phyloP scores from a whole-genome alignment of 2,329 filamentous ascomycete species.

The Calonectria hongkongensis region DNA sequence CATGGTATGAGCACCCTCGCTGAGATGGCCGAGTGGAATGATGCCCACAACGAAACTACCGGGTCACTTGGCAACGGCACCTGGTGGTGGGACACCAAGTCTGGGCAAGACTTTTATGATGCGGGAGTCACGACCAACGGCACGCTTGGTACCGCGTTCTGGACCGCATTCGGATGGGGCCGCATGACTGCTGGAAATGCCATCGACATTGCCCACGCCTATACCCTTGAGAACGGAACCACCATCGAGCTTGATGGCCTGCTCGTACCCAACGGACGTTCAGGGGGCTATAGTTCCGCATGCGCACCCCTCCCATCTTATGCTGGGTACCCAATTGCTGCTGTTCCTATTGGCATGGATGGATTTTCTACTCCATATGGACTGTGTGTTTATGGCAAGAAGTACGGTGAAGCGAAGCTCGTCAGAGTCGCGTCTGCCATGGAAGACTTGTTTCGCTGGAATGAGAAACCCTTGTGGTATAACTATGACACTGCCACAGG shows the following conservation, averaged over 20 bases:
- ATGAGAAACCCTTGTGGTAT: slow-evolving; percentile 19
- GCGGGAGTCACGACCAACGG: slow-evolving; percentile 30
- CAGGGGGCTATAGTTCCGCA: slow-evolving; percentile 13
- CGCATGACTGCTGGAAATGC: slow-evolving; percentile 24
- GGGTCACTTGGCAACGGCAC: slow-evolving; percentile 44
- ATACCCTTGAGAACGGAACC: slow-evolving; percentile 26
- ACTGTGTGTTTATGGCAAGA: slow-evolving; percentile 32
- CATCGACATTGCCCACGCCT: slow-evolving; percentile 18
- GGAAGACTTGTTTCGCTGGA: slow-evolving; percentile 37
- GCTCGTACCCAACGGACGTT: slow-evolving; percentile 25
- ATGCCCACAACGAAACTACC: slow-evolving; percentile 43
- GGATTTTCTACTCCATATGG: slow-evolving; percentile 26
- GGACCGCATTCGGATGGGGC: slow-evolving; percentile 36
- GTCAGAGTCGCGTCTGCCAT: slow-evolving; percentile 36
- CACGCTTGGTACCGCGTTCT: slow-evolving; percentile 29
- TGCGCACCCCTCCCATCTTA: slow-evolving; percentile 37
- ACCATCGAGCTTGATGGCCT: slow-evolving; percentile 33
- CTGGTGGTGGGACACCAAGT: slow-evolving; percentile 44
- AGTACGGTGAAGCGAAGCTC: slow-evolving; percentile 30
- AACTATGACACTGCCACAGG: slow-evolving; percentile 35
- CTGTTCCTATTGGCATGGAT: slow-evolving; percentile 30
- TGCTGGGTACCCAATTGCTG: slow-evolving; percentile 34
- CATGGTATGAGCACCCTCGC: slow-evolving; percentile 43
- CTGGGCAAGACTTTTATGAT: slow-evolving; percentile 44
- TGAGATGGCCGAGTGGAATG: slow-evolving; percentile 47